phyloP scores from a whole-genome alignment of 495 filamentous ascomycete genomes.

The Penicillium ochrochloron region DNA sequence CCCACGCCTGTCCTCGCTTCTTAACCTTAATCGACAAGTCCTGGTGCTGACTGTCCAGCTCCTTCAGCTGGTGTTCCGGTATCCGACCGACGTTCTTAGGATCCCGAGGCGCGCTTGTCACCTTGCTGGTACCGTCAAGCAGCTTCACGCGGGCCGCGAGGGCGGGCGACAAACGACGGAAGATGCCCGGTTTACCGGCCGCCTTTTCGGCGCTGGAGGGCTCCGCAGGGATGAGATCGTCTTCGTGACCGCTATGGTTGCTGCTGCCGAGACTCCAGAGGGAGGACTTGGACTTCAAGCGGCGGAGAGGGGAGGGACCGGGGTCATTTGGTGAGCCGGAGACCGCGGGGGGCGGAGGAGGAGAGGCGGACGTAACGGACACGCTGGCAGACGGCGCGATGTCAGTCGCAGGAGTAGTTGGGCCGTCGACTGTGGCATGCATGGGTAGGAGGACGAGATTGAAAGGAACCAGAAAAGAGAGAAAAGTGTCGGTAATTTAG shows the following conservation, averaged over 20 bases:
- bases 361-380: slow-evolving; percentile 35
- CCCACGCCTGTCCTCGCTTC: slow-evolving; percentile 68
- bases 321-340: slow-evolving; percentile 39
- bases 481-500: slow-evolving; percentile 19
- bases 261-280: slow-evolving; percentile 48
- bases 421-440: slow-evolving; percentile 47
- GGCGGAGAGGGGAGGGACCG: slow-evolving; percentile 38
- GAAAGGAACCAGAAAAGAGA: slow-evolving; percentile 19
- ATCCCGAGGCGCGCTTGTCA: slow-evolving; percentile 38
- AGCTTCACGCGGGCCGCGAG: slow-evolving; percentile 78
- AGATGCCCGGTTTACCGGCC: slow-evolving; percentile 40
- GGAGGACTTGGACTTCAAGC: slow-evolving; percentile 50
- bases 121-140: slow-evolving; percentile 63
- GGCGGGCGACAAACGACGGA: slow-evolving; percentile 64
- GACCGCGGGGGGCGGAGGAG: slow-evolving; percentile 41
- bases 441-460: slow-evolving; percentile 37
- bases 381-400: slow-evolving; percentile 36
- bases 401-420: slow-evolving; percentile 38
- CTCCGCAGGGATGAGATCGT: slow-evolving; percentile 32
- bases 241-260: slow-evolving; percentile 35
- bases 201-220: slow-evolving; percentile 34
- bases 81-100: slow-evolving; percentile 68
- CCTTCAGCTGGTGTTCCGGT: slow-evolving; percentile 71
- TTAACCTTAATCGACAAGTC: slow-evolving; percentile 59
- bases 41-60: slow-evolving; percentile 66